Conservation (phyloP, 1,139 yeast species). For the Saccharomyces hybrid region DNA sequence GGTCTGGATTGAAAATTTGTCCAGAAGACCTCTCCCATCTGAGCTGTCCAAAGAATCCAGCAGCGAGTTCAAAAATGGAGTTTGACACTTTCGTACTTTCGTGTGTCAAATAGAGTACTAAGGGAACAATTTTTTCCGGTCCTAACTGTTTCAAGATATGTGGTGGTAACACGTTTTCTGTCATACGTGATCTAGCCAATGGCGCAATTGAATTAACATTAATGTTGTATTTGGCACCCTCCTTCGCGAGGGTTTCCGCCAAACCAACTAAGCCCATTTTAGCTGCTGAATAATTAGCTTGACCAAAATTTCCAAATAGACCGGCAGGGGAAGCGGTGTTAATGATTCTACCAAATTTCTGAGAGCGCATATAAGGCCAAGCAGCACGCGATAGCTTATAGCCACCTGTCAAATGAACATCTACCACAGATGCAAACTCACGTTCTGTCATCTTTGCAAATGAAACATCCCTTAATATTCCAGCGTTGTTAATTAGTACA, state of each 20-base stretch:
- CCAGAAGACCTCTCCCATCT: slow-evolving; percentile 96
- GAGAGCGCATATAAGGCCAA: slow-evolving; percentile 84
- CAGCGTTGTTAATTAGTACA: slow-evolving; percentile 87
- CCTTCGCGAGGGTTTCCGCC: slow-evolving; percentile 91
- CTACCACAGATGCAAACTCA: slow-evolving; percentile 72
- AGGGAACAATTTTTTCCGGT: slow-evolving; percentile 86
- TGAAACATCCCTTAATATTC: slow-evolving; percentile 63
- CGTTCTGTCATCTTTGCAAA: slow-evolving; percentile 74
- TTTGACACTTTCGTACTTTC: slow-evolving; percentile 53
- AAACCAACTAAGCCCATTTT: slow-evolving; percentile 85
- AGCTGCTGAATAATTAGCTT: slow-evolving; percentile 92
- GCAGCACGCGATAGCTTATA: slow-evolving; percentile 82
- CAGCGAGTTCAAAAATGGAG: slow-evolving; percentile 85
- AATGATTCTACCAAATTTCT: slow-evolving; percentile 77
- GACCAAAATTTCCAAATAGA: slow-evolving; percentile 93
- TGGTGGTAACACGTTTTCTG: slow-evolving; percentile 81
- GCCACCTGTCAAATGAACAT: slow-evolving; percentile 87
- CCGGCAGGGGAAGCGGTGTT: slow-evolving; percentile 97
- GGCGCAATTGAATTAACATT: slow-evolving; percentile 86
- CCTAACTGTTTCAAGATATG: slow-evolving; percentile 71
- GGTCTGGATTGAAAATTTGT: slow-evolving; percentile 70
- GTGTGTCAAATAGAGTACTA: slow-evolving; percentile 74
- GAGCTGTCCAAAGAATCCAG: slow-evolving; percentile 85
- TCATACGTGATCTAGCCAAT: slow-evolving; percentile 92
- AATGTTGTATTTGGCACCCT: slow-evolving; percentile 81